phyloP scores from a whole-genome alignment of 768 basidiomycete species.

The Leccinum boreale region DNA sequence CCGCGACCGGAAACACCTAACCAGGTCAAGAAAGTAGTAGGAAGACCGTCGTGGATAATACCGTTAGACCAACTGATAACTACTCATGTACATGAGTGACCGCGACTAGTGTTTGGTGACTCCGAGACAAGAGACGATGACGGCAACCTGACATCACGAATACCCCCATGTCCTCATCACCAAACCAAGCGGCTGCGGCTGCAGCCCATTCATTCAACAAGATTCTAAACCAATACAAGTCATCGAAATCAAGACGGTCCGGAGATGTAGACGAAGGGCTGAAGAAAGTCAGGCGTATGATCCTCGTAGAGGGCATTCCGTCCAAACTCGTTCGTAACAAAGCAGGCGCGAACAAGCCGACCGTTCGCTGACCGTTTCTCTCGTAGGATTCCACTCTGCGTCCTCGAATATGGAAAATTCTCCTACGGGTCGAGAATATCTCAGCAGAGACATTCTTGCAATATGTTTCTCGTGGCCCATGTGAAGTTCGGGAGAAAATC shows the following conservation, averaged over 20 bases:
- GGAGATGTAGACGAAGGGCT: slow-evolving; percentile 74
- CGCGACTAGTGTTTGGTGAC: neutral
- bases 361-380: slow-evolving; percentile 2
- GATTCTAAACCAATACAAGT: slow-evolving; percentile 68
- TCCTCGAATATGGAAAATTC: slow-evolving; percentile 92
- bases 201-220: slow-evolving; percentile 79
- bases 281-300: slow-evolving; percentile 83
- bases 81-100: slow-evolving; percentile 1
- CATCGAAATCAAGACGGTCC: slow-evolving; percentile 61
- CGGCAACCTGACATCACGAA: slow-evolving; percentile 1
- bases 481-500: slow-evolving; percentile 87
- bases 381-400: slow-evolving; percentile 77
- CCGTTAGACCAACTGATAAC: neutral
- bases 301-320: slow-evolving; percentile 89
- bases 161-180: slow-evolving; percentile 23
- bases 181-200: slow-evolving; percentile 27
- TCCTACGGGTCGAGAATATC: slow-evolving; percentile 77
- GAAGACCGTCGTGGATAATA: neutral
- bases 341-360: neutral
- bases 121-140: neutral
- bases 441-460: slow-evolving; percentile 72
- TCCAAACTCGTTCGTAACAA: slow-evolving; percentile 59
- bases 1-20: neutral
- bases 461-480: slow-evolving; percentile 82
- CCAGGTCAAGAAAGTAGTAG: neutral